Evolutionary conservation across 2,329 filamentous ascomycete species (phyloP).

Genomic region (Venturia carpophila): DNA sequence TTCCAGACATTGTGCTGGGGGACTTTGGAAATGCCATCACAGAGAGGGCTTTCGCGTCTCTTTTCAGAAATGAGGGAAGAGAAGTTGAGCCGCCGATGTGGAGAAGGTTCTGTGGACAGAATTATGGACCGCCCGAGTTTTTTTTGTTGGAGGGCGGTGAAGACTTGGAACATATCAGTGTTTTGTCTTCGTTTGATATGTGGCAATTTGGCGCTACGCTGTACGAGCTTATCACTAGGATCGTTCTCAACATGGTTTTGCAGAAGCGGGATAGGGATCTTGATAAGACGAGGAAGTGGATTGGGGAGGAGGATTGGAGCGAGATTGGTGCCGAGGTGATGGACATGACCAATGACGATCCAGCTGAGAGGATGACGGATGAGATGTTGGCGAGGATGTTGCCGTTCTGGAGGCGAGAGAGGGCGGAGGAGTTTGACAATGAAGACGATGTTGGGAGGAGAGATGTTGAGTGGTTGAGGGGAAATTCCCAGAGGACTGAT

Average conservation of each 20-base stretch:
- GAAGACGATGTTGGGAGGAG: not conserved
- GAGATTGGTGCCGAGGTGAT: not conserved
- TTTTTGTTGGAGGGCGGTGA: not conserved
- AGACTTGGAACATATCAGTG: not conserved
- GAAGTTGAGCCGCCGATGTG: not conserved
- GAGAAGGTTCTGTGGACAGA: not conserved
- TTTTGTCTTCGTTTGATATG: not conserved
- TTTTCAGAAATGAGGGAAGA: not conserved
- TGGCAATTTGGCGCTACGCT: not conserved
- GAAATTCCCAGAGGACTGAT: not conserved
- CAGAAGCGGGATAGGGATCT: not conserved
- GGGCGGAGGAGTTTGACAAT: not conserved
- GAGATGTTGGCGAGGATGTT: not conserved
- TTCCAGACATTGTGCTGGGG: not conserved
- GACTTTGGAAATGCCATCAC: not conserved
- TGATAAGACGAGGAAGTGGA: not conserved
- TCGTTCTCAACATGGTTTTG: not conserved
- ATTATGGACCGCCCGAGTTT: not conserved
- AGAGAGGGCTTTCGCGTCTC: not conserved
- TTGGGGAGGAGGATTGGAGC: not conserved
- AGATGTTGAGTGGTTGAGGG: not conserved
- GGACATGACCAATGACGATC: not conserved
- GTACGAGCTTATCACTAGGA: not conserved
- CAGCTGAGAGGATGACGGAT: not conserved
- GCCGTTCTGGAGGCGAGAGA: not conserved